Conservation (phyloP, 129 eudicot genomes). For the Rutidosis leptorrhynchoides region DNA sequence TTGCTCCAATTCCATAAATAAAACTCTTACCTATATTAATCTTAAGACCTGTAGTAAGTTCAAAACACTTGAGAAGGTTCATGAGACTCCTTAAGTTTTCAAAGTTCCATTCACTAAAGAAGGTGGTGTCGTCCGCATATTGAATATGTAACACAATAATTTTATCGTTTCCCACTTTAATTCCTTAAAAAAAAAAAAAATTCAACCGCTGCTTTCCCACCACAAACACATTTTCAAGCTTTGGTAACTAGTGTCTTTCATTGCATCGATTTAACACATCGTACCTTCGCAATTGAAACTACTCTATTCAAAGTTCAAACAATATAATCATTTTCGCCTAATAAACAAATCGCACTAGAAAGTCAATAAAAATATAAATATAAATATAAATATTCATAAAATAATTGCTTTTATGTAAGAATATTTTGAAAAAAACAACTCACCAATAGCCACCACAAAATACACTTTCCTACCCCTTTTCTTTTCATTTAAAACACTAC, state of each 20-base stretch:
- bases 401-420: background rate
- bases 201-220: no score
- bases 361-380: background rate
- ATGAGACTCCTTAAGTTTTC: no score
- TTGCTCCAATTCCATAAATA: no score
- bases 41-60: no score
- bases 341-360: background rate
- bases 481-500: constrained; percentile 3
- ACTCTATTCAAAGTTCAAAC: background rate
- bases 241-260: background rate
- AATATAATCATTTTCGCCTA: background rate
- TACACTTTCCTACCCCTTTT: background rate
- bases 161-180: no score
- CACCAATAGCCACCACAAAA: constrained; percentile 30
- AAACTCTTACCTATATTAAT: no score
- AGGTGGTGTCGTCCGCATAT: no score
- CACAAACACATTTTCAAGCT: background rate
- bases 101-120: no score
- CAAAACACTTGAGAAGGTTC: no score
- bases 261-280: background rate
- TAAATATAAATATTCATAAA: no score
- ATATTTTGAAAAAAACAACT: constrained; percentile 14
- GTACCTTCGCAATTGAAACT: background rate
- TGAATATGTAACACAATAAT: no score
- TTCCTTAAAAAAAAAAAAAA: no score